Conservation (phyloP, 78 protist species). For the Emiliania huxleyi region DNA sequence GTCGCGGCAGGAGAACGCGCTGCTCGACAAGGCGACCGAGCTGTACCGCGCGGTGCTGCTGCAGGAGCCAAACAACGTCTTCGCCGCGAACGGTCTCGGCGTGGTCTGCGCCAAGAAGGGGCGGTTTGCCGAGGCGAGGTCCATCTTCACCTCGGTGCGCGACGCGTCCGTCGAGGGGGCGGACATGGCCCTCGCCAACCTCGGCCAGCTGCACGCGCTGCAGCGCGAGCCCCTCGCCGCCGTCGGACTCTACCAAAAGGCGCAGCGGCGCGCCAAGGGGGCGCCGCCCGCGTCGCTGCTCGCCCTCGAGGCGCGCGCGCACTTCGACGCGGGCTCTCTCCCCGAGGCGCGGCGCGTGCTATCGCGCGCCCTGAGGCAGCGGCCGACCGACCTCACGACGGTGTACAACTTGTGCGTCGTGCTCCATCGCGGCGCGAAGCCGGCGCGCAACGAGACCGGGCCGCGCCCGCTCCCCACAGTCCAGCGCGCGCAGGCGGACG, state of each 20-base stretch:
- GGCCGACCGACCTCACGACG: conserved; percentile 34
- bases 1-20: conserved; percentile 31
- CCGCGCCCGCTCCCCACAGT: neutral
- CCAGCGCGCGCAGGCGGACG: neutral
- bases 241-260: conserved; percentile 13
- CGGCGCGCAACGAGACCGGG: neutral
- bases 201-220: conserved; percentile 43
- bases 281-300: neutral
- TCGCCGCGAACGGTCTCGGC: conserved; percentile 80
- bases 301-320: conserved; percentile 63
- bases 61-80: conserved; percentile 56
- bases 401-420: conserved; percentile 54
- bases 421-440: conserved; percentile 18
- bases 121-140: conserved; percentile 37
- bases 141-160: conserved; percentile 61
- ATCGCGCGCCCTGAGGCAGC: conserved; percentile 43
- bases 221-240: conserved; percentile 45
- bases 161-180: conserved; percentile 53
- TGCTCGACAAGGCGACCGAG: conserved; percentile 44
- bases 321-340: conserved; percentile 34
- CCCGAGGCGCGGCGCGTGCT: conserved; percentile 52
- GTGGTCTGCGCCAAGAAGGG: conserved; percentile 64
- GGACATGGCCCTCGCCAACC: conserved; percentile 24
- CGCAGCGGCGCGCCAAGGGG: neutral
- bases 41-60: conserved; percentile 43